phyloP scores from a whole-genome alignment of 139 green algal species.

The Edaphochlamys debaryana region DNA sequence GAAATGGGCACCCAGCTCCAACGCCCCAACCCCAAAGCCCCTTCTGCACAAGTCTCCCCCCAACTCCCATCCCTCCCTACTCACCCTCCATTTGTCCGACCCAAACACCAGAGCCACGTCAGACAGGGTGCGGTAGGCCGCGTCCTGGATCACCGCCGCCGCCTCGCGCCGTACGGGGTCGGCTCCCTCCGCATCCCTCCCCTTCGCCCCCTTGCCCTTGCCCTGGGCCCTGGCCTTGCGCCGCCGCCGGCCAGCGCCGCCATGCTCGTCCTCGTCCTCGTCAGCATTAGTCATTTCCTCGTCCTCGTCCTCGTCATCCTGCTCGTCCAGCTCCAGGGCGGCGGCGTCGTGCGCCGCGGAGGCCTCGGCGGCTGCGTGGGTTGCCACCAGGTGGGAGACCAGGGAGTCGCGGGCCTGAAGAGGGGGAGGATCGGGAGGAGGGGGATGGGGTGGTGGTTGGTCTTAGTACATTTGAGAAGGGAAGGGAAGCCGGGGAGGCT shows the following conservation, averaged over 20 bases:
- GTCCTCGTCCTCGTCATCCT: no score
- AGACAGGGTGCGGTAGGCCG: constrained; percentile 21
- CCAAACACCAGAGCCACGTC: constrained; percentile 36
- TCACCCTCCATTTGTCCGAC: constrained; percentile 14
- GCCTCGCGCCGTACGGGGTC: background rate
- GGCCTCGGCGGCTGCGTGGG: constrained; percentile 7
- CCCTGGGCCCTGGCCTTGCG: no score
- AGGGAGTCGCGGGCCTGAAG: constrained; percentile 8
- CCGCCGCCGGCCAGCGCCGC: no score
- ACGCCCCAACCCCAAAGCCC: background rate
- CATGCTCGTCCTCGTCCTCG: no score
- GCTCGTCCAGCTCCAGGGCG: constrained; percentile 1
- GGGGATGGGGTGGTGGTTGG: no score
- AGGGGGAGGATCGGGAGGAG: no score
- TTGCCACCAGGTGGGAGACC: constrained; percentile 6
- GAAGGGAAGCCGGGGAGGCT: no score
- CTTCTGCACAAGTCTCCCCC: background rate
- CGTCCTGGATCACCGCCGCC: constrained; percentile 7
- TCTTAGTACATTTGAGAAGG: no score
- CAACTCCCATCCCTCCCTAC: background rate
- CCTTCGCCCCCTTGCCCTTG: no score
- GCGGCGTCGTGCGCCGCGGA: background rate
- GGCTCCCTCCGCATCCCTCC: no score
- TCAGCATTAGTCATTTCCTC: no score
- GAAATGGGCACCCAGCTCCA: background rate